Conservation (phyloP, 106 monocot species). For the Iris macrosiphon region DNA sequence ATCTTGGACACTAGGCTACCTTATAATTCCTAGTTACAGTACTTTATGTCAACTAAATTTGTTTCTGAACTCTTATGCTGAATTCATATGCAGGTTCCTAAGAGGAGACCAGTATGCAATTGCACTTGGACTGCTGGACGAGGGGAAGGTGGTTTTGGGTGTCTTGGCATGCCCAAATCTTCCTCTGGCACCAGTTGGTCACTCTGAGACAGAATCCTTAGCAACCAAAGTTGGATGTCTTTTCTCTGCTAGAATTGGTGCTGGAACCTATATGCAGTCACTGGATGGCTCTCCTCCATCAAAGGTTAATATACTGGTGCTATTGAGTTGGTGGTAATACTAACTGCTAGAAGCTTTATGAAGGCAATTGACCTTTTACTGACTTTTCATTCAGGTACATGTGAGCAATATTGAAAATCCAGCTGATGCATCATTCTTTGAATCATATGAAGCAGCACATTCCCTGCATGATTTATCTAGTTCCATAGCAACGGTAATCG, state of each 20-base stretch:
- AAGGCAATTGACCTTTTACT: too few species aligned
- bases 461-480: conserved; percentile 69
- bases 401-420: conserved; percentile 50
- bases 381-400: conserved; percentile 33
- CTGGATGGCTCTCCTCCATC: conserved; percentile 43
- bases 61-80: too few species aligned
- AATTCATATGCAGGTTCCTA: conserved; percentile 67
- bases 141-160: conserved; percentile 75
- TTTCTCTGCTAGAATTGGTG: conserved; percentile 72
- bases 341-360: too few species aligned
- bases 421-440: conserved; percentile 81
- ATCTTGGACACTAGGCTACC: too few species aligned
- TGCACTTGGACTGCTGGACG: conserved; percentile 74
- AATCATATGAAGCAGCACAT: conserved; percentile 90
- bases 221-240: conserved; percentile 54
- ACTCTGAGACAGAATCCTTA: conserved; percentile 3
- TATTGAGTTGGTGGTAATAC: too few species aligned
- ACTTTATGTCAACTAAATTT: too few species aligned
- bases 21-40: too few species aligned
- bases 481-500: conserved; percentile 61
- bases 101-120: conserved; percentile 97
- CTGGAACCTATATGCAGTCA: conserved; percentile 55
- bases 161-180: conserved; percentile 95
- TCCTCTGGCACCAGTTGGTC: conserved; percentile 35
- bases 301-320: conserved; percentile 43